These are phyloP conservation scores for Penicillium paradoxum DNA, from an alignment of 495 filamentous ascomycete species.

Conservation along the genomic window DNA sequence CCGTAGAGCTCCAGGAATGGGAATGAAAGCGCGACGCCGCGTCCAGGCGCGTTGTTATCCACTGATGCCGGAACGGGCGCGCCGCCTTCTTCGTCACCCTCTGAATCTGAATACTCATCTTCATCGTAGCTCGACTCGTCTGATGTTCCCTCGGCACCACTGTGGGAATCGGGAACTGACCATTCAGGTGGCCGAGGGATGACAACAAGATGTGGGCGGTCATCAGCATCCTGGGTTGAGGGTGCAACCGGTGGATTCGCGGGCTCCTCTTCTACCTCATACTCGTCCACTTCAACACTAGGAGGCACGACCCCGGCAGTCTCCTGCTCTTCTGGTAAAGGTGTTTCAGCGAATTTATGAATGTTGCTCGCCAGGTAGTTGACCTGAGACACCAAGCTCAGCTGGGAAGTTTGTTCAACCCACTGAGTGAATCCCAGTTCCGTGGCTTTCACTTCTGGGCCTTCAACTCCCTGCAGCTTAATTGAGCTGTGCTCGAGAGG, in stretches of 20 bases:
- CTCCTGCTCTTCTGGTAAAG: slow-evolving; percentile 24
- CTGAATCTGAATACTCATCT: slow-evolving; percentile 33
- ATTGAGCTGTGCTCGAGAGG: slow-evolving; percentile 65
- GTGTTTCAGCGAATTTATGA: slow-evolving; percentile 58
- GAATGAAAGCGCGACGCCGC: slow-evolving; percentile 76
- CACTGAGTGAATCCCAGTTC: slow-evolving; percentile 62
- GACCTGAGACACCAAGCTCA: slow-evolving; percentile 66
- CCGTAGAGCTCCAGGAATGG: slow-evolving; percentile 75
- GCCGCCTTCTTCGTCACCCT: slow-evolving; percentile 46
- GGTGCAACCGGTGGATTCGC: slow-evolving; percentile 9
- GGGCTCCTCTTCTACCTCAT: slow-evolving; percentile 1
- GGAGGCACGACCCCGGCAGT: background rate
- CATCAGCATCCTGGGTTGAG: slow-evolving; percentile 25
- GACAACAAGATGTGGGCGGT: slow-evolving; percentile 62
- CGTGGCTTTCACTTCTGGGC: slow-evolving; percentile 54
- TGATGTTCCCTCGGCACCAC: slow-evolving; percentile 28
- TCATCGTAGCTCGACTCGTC: slow-evolving; percentile 35
- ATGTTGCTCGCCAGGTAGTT: slow-evolving; percentile 77
- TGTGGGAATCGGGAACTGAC: slow-evolving; percentile 43
- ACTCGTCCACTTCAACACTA: background rate
- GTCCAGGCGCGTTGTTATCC: slow-evolving; percentile 38
- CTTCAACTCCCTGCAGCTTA: slow-evolving; percentile 57
- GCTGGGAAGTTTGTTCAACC: slow-evolving; percentile 49
- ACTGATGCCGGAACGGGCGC: slow-evolving; percentile 31
- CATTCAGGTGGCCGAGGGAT: slow-evolving; percentile 85